These are phyloP conservation scores for Gynochthodes officinalis DNA, from an alignment of 257 asterid species.

Conservation along the genomic window DNA sequence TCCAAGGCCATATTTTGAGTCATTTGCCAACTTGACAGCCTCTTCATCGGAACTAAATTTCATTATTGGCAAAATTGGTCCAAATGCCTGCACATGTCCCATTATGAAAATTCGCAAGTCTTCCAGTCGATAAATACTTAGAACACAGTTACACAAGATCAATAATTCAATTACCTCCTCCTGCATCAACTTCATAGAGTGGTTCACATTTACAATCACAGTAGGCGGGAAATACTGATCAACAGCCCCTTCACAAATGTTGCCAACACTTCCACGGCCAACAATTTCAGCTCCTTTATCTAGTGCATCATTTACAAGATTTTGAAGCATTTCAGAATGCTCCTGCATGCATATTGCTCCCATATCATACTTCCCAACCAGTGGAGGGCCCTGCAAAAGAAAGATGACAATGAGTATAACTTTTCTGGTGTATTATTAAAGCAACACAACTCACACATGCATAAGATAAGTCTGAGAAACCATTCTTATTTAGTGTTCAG, in stretches of 20 bases:
- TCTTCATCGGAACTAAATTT: constrained; percentile 87
- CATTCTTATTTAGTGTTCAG: not conserved
- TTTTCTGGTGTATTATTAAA: not conserved
- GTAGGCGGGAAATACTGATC: constrained; percentile 99
- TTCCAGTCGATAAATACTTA: constrained; percentile 8
- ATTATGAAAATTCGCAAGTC: constrained; percentile 10
- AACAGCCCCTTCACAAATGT: constrained; percentile 94
- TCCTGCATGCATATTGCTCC: constrained; percentile 99
- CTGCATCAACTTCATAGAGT: constrained; percentile 93
- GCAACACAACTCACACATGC: not conserved
- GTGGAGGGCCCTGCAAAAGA: constrained; percentile 83
- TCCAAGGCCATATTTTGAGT: constrained; percentile 93
- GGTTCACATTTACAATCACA: constrained; percentile 78
- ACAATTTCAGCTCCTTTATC: constrained; percentile 90
- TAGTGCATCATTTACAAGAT: constrained; percentile 78
- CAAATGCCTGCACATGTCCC: constrained; percentile 72
- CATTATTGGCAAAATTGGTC: constrained; percentile 97
- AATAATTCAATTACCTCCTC: constrained; percentile 65
- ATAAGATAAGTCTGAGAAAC: not conserved
- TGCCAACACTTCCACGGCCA: constrained; percentile 93
- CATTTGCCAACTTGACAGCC: constrained; percentile 81
- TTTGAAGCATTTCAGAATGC: constrained; percentile 95
- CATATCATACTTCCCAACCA: constrained; percentile 87
- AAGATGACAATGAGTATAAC: no score
- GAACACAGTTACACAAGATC: constrained; percentile 11